A percentile compares a stretch with the other conserved stretches of the same genome.
Conservation (phyloP, 768 basidiomycete species). For the Agaricus sinodeliciosus region DNA sequence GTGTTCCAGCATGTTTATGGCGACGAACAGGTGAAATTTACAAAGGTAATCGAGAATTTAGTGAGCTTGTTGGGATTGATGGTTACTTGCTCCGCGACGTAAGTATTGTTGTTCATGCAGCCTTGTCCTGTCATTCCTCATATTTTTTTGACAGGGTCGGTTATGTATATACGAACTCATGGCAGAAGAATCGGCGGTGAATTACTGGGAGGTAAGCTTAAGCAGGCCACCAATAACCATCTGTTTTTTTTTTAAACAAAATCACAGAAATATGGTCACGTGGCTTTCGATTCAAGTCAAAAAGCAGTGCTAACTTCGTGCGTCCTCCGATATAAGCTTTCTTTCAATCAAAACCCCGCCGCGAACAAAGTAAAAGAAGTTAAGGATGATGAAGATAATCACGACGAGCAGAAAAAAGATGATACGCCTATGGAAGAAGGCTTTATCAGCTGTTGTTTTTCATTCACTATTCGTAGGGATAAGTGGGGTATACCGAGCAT, state of each 20-base stretch:
- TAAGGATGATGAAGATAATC: conserved; percentile 15
- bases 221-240: neutral
- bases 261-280: conserved; percentile 84
- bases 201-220: conserved; percentile 84
- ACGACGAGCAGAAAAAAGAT: conserved; percentile 17
- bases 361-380: conserved; percentile 7
- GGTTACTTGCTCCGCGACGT: conserved; percentile 86
- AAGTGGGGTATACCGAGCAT: conserved; percentile 85
- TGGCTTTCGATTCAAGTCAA: conserved; percentile 87
- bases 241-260: neutral
- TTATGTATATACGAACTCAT: conserved; percentile 97
- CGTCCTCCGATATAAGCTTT: conserved; percentile 74
- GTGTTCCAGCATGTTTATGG: conserved; percentile 96
- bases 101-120: conserved; percentile 17
- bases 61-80: conserved; percentile 83
- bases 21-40: conserved; percentile 96
- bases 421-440: conserved; percentile 53
- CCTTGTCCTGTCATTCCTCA: neutral
- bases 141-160: conserved; percentile 51
- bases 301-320: conserved; percentile 93
- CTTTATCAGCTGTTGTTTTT: conserved; percentile 83
- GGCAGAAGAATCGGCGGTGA: conserved; percentile 94
- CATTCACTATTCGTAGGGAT: conserved; percentile 82
- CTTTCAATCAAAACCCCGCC: conserved; percentile 32
- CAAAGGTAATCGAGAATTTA: conserved; percentile 95